Percentiles rank a stretch among this genome's conserved stretches.
These are phyloP conservation scores for Ramularia collo-cygni DNA, from an alignment of 2,329 filamentous ascomycete genomes.

Conservation along the genomic window DNA sequence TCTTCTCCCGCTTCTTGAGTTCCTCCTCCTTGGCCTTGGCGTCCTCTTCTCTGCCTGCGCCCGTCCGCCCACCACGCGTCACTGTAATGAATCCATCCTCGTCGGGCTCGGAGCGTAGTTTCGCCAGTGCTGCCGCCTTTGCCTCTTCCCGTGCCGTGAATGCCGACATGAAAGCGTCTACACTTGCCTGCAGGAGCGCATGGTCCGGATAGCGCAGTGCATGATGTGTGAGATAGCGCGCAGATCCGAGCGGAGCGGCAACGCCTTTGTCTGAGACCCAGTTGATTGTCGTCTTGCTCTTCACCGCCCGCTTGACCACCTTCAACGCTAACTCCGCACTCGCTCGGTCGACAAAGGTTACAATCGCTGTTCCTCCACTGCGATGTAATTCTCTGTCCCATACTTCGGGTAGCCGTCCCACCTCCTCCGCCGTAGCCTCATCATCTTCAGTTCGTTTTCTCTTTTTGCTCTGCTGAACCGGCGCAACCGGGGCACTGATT, in stretches of 20 bases:
- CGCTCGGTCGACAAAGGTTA: slow-evolving; percentile 74
- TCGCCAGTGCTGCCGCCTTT: slow-evolving; percentile 54
- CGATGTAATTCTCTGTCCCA: slow-evolving; percentile 66
- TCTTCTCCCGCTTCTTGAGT: slow-evolving; percentile 54
- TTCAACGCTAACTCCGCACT: slow-evolving; percentile 72
- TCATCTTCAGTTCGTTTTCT: slow-evolving; percentile 44
- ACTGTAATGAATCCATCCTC: slow-evolving; percentile 96
- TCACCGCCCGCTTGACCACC: slow-evolving; percentile 57
- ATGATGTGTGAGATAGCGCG: slow-evolving; percentile 56
- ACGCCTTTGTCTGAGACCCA: slow-evolving; percentile 61
- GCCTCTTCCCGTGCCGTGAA: slow-evolving; percentile 64
- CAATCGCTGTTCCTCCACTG: slow-evolving; percentile 73
- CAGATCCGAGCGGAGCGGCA: slow-evolving; percentile 50
- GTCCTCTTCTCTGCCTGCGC: slow-evolving; percentile 63
- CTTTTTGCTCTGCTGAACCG: slow-evolving; percentile 43
- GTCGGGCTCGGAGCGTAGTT: slow-evolving; percentile 71
- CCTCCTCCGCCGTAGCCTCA: slow-evolving; percentile 41
- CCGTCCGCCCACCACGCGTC: slow-evolving; percentile 64
- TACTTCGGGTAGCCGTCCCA: slow-evolving; percentile 52
- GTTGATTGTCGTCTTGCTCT: slow-evolving; percentile 51
- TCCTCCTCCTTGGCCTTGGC: slow-evolving; percentile 56
- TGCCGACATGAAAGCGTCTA: slow-evolving; percentile 81
- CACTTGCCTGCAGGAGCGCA: slow-evolving; percentile 58
- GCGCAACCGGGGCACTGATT: slow-evolving; percentile 28
- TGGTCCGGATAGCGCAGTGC: slow-evolving; percentile 64